These are phyloP conservation scores for Tylopilus vinaceipallidus DNA, from an alignment of 768 basidiomycete species.

Conservation along the genomic window DNA sequence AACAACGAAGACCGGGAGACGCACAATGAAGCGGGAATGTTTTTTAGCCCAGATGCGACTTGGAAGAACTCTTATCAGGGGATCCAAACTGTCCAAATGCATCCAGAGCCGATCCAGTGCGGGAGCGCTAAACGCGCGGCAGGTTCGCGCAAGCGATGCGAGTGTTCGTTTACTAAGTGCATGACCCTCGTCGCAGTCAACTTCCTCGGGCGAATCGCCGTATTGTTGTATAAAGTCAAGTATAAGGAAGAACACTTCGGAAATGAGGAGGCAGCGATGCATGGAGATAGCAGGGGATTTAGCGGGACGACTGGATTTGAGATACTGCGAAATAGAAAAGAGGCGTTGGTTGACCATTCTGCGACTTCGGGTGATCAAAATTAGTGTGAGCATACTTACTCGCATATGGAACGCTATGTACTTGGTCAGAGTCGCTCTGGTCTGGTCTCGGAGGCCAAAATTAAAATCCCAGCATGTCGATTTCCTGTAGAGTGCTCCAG, in stretches of 20 bases:
- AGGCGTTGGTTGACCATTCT: background rate
- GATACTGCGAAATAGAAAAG: background rate
- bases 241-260: constrained; percentile 11
- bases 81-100: constrained; percentile 14
- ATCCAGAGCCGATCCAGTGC: constrained; percentile 24
- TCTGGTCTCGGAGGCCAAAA: too few relatives aligned
- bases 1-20: background rate
- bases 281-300: background rate
- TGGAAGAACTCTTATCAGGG: constrained; percentile 15
- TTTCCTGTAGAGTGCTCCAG: too few relatives aligned
- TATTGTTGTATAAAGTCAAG: constrained; percentile 7
- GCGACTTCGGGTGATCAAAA: background rate
- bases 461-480: too few relatives aligned
- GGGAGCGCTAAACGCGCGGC: constrained; percentile 13
- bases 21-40: constrained; percentile 3
- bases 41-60: constrained; percentile 10
- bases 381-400: background rate
- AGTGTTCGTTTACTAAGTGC: constrained; percentile 8
- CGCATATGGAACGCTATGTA: too few relatives aligned
- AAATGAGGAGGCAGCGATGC: constrained; percentile 13
- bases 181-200: background rate
- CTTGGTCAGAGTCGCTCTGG: too few relatives aligned
- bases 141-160: constrained; percentile 20
- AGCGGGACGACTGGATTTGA: background rate
- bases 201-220: background rate